A percentile compares a stretch with the other conserved stretches of the same genome.
These are phyloP conservation scores for Aspergillus sp. DNA, from an alignment of 2,329 filamentous ascomycete species.

Conservation along the genomic window DNA sequence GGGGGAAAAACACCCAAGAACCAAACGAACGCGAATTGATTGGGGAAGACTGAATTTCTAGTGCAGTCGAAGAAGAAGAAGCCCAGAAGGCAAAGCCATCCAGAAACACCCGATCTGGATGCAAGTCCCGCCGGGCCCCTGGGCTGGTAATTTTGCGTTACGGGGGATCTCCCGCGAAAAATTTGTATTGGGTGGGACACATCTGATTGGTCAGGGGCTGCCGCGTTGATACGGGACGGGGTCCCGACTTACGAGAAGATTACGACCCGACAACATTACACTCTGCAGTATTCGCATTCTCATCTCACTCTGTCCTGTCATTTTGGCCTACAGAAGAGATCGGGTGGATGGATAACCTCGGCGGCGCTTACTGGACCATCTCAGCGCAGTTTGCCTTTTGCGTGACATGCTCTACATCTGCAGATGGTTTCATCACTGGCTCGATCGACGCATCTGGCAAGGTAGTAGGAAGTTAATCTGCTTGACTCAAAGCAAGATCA, in stretches of 20 bases:
- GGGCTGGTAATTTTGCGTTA: conserved; percentile 1
- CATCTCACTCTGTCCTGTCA: too few relatives aligned
- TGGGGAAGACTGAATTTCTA: neutral
- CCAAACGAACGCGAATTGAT: neutral
- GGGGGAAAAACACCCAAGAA: conserved; percentile 12
- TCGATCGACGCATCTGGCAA: neutral
- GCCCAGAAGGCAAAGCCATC: conserved; percentile 7
- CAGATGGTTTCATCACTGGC: neutral
- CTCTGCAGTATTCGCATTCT: neutral
- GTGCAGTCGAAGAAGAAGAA: conserved; percentile 1
- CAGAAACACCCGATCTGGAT: conserved; percentile 2
- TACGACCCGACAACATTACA: neutral
- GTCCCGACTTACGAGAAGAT: conserved; percentile 1
- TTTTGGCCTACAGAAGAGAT: too few relatives aligned
- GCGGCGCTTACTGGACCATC: neutral
- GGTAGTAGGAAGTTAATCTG: neutral
- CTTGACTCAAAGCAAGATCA: neutral
- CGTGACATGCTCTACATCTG: neutral
- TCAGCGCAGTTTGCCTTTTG: neutral
- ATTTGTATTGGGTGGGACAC: conserved; percentile 1
- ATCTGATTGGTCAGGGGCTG: neutral
- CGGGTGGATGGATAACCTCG: too few relatives aligned
- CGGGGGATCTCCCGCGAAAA: conserved; percentile 8
- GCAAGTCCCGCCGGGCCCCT: neutral
- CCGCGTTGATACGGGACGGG: neutral